Evolutionary conservation across 352 stramenopile species (phyloP).

Genomic region (Pythium apleroticum): DNA sequence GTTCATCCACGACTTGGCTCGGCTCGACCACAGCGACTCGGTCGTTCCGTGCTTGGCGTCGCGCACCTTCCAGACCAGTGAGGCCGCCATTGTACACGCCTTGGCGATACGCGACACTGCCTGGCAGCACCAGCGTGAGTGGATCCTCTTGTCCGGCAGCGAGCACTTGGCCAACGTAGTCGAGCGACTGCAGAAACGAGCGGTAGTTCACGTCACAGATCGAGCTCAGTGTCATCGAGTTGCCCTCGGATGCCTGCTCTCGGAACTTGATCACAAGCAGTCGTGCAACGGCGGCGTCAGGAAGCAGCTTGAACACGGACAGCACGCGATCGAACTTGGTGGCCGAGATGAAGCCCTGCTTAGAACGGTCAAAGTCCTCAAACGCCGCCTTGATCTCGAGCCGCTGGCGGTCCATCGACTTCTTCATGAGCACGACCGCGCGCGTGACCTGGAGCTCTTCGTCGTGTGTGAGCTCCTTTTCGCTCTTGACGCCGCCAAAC

Average conservation of each 20-base stretch:
- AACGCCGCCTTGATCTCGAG: conserved; percentile 81
- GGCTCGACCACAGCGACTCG: conserved; percentile 33
- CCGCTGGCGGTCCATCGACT: conserved; percentile 60
- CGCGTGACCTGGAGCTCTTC: conserved; percentile 60
- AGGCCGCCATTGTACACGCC: conserved; percentile 45
- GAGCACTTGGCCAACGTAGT: conserved; percentile 36
- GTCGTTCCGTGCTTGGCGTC: conserved; percentile 36
- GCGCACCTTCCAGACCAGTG: conserved; percentile 28
- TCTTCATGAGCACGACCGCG: conserved; percentile 48
- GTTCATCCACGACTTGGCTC: conserved; percentile 47
- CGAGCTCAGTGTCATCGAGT: conserved; percentile 52
- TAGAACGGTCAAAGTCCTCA: conserved; percentile 79
- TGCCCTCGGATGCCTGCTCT: conserved; percentile 49
- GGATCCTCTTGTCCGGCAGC: conserved; percentile 18
- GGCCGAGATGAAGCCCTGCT: conserved; percentile 74
- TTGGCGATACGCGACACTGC: conserved; percentile 64
- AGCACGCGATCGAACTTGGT: conserved; percentile 84
- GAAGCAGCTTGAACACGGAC: conserved; percentile 71
- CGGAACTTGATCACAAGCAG: conserved; percentile 77
- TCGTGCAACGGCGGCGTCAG: conserved; percentile 42
- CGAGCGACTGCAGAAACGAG: conserved; percentile 68
- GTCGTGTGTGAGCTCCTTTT: conserved; percentile 46
- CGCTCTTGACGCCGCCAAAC: conserved; percentile 50
- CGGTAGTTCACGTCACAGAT: conserved; percentile 86
- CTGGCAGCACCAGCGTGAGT: conserved; percentile 39